Evolutionary conservation across 148 eudicot species (phyloP), one percentile per base, ranked within the genome.

Genomic region (Cornus suecica): DNA sequence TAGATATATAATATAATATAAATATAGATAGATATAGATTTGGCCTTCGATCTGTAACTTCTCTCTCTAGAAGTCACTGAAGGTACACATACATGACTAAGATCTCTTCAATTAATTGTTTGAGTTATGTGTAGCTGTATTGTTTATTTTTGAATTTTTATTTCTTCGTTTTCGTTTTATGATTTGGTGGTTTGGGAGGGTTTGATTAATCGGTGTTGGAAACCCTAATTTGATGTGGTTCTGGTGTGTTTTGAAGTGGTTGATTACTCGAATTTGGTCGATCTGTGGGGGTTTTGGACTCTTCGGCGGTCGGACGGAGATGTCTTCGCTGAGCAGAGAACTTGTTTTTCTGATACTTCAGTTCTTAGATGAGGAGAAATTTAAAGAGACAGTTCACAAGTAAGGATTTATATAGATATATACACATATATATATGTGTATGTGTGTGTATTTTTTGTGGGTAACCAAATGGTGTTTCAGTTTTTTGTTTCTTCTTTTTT

Each of bases 321-420:
- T 81, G 90, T 71, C 87, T 29, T 76, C 86, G 22, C 71, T 87
- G 51, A 79, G 82, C 71, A 79, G 79, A 83, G 90, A 87, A 23
- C 77, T 87, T 34, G 82, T 87, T 72, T 81, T 87, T 31, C 65
- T 87, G 73, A 81, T 87, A 72, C 85, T 87, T 58, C 90, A 87
- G 79, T 87, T 83, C 75, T 78, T 87, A 13, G 88, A 85, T 34
- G 90, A 87, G 68, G 90, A 87, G 76, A 83, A 79, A 27, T 87
- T 78, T 69, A 84, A 80, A 52, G 86, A 83, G 1, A 62, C 90
- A 3, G 85, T 77, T 31, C 88, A 83, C 69, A 83, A 15, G 90
- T 87, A 70, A 76, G 82, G 10, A 2, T 52, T 78, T 79, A 11
- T 64, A 32, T n/a, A n/a, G n/a, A n/a, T n/a, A n/a, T n/a, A n/a